phyloP scores from a whole-genome alignment of 2,329 filamentous ascomycete genomes.

The Neopestalotiopsis clavispora region DNA sequence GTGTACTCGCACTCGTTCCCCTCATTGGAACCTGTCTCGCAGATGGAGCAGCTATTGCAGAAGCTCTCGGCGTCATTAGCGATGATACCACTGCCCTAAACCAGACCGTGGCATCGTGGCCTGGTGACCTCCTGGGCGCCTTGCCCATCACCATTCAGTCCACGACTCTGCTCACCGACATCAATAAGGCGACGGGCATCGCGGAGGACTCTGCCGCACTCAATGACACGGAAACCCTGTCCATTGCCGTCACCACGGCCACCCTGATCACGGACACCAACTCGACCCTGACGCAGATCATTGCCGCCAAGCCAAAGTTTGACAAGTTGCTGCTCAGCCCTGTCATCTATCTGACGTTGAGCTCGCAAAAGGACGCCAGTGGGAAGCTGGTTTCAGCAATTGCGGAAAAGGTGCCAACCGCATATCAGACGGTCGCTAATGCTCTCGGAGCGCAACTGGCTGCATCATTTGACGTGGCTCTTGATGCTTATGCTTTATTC shows the following conservation, averaged over 20 bases:
- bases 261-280: conserved; percentile 43
- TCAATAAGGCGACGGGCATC: conserved; percentile 42
- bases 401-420: conserved; percentile 44
- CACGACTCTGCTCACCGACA: conserved; percentile 41
- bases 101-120: conserved; percentile 40
- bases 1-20: conserved; percentile 18
- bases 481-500: conserved; percentile 36
- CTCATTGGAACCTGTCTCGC: conserved; percentile 30
- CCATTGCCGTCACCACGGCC: conserved; percentile 42
- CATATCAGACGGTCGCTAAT: conserved; percentile 38
- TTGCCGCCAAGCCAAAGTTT: conserved; percentile 48
- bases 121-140: conserved; percentile 42
- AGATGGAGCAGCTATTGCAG: conserved; percentile 39
- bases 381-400: conserved; percentile 42
- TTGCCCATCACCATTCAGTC: conserved; percentile 47
- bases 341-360: conserved; percentile 47
- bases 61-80: conserved; percentile 41
- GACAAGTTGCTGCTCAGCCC: conserved; percentile 46
- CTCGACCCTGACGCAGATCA: conserved; percentile 42
- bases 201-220: conserved; percentile 44
- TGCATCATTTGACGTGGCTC: conserved; percentile 42
- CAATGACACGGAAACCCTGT: conserved; percentile 41
- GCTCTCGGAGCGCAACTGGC: conserved; percentile 43
- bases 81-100: conserved; percentile 39
- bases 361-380: conserved; percentile 45